Percentiles rank a stretch among this genome's conserved stretches.
Conservation (phyloP, 75 land plant genomes). For the Picea sitchensis region DNA sequence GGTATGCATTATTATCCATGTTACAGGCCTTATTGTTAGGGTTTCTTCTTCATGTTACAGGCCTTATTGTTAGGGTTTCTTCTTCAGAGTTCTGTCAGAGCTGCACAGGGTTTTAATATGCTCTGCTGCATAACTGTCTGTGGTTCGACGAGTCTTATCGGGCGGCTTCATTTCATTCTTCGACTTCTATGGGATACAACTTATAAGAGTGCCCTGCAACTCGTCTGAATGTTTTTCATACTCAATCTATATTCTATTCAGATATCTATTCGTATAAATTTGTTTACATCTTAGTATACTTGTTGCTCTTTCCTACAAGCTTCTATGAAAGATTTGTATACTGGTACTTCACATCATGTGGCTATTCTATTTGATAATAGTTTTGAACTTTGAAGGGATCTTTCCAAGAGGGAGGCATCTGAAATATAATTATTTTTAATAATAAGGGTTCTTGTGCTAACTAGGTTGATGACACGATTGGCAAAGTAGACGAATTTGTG, state of each 20-base stretch:
- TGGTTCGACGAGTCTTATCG: neutral
- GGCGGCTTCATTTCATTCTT: neutral
- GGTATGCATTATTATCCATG: conserved; percentile 29
- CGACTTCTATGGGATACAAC: neutral
- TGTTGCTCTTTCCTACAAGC: neutral
- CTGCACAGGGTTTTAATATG: neutral
- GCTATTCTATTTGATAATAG: neutral
- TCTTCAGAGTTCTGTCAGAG: neutral
- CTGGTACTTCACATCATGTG: neutral
- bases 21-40: neutral
- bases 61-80: neutral
- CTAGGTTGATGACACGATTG: conserved; percentile 74
- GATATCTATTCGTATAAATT: neutral
- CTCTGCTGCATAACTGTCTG: neutral
- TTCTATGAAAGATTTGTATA: neutral
- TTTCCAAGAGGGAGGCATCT: neutral
- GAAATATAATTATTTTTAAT: neutral
- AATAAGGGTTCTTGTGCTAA: neutral
- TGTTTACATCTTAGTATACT: neutral
- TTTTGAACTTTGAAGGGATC: neutral
- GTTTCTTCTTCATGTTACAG: too few species aligned
- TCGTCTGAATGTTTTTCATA: neutral
- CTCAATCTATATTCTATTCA: neutral
- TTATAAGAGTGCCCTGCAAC: too few species aligned
- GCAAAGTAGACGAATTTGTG: conserved; percentile 42